A percentile compares a stretch with the other conserved stretches of the same genome.
These are phyloP conservation scores for Saussurea involucrata DNA, from an alignment of 129 eudicot genomes.

Conservation along the genomic window DNA sequence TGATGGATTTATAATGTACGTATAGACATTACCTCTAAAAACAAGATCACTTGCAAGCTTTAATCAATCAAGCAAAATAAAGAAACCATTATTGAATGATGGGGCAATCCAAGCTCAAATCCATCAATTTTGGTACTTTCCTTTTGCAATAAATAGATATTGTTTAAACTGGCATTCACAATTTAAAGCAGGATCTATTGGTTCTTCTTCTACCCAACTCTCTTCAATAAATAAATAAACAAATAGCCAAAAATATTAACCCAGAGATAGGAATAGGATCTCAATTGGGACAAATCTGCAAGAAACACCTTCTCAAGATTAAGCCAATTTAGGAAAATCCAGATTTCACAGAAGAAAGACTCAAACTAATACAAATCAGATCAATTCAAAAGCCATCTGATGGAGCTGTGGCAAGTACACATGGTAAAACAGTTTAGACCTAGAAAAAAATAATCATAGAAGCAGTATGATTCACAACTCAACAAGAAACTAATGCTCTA, in stretches of 20 bases:
- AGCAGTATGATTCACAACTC: slow-evolving; percentile 10
- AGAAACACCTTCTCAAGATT: neutral
- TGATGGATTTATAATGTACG: too few species aligned
- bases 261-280: neutral
- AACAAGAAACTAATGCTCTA: slow-evolving; percentile 9
- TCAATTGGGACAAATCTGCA: neutral
- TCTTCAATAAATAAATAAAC: neutral
- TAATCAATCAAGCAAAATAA: too few species aligned
- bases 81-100: too few species aligned
- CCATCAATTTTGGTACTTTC: too few species aligned
- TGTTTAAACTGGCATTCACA: neutral
- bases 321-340: slow-evolving; percentile 6
- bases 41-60: too few species aligned
- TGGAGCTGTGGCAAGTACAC: slow-evolving; percentile 14
- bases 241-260: neutral
- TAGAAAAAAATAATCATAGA: neutral
- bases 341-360: neutral
- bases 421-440: slow-evolving; percentile 5
- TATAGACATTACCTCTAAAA: too few species aligned
- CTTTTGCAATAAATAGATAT: too few species aligned
- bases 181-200: neutral
- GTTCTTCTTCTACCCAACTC: neutral
- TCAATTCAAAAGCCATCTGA: slow-evolving; percentile 3
- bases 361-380: slow-evolving; percentile 20
- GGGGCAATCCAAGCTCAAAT: too few species aligned